Evolutionary conservation across 116 monocot species (phyloP).

Genomic region (Zostera marina): DNA sequence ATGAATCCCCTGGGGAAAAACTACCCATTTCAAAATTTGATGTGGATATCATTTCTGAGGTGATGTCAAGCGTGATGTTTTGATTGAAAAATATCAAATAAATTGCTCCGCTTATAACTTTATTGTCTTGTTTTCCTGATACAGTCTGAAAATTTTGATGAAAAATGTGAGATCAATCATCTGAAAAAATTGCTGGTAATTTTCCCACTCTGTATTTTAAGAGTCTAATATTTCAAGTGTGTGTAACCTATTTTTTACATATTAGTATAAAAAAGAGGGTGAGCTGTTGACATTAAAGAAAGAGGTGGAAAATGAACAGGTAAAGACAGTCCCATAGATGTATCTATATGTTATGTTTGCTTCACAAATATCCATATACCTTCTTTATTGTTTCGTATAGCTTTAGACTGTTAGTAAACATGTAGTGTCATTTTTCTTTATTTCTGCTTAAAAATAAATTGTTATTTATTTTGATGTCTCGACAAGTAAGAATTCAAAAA

Average conservation of each 20-base stretch:
- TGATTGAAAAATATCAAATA: background rate
- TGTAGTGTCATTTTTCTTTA: background rate
- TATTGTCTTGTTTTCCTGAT: conserved; percentile 1
- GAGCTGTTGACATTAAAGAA: conserved; percentile 44
- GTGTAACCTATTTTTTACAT: conserved; percentile 3
- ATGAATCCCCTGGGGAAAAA: conserved; percentile 10
- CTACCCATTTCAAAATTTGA: background rate
- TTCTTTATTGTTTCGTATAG: background rate
- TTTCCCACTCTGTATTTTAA: background rate
- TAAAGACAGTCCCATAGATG: conserved; percentile 4
- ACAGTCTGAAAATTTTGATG: conserved; percentile 17
- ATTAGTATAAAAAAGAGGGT: conserved; percentile 41
- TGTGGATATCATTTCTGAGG: conserved; percentile 19
- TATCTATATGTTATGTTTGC: background rate
- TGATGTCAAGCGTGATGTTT: background rate
- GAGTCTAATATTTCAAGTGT: background rate
- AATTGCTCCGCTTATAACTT: conserved; percentile 2
- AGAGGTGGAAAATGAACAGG: conserved; percentile 58
- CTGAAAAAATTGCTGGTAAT: conserved; percentile 50
- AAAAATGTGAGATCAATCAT: conserved; percentile 25
- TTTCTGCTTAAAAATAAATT: no score
- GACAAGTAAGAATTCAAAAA: no score
- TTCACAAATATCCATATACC: background rate
- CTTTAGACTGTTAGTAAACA: background rate
- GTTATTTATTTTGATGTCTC: no score